Base-by-base conservation (phyloP, 2,329 filamentous ascomycete genomes). In the Colletotrichum liriopes region DNA sequence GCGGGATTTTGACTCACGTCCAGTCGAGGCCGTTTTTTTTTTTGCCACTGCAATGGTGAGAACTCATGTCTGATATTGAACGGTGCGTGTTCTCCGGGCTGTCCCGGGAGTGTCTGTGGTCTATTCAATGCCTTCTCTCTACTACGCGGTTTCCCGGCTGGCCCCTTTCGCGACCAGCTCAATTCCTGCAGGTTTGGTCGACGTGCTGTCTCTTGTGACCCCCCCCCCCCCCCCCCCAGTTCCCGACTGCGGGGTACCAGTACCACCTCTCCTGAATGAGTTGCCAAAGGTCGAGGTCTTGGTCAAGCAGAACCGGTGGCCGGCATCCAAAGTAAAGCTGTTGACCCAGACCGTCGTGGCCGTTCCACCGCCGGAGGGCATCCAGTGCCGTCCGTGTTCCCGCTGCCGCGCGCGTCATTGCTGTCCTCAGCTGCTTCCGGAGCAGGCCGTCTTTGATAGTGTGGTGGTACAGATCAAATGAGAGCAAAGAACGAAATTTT, bases 391-490 rank as follows among this genome's bases (percentile, higher is more conserved):
- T 61, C n/a, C 52, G 7, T 45, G 26, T 35, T 52, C 2, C 37
- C 23, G 51, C 49, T 14, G 37, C 47, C 16, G 58, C 26, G 11
- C 41, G 52, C 41, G 59, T 65, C 60, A 35, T 49, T 70, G 45
- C 39, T 72, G 54, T 51, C 59, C 66, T 41, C 47, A n/a, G 66
- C 52, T 43, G 54, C 66, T 70, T 3, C 59, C 70, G 39, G 66
- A 63, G 60, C 55, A 45, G n/a, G 55, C 55, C 61, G 29, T 71
- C 47, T 62, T 55, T 62, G 32, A 43, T 61, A 37, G n/a, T 37
- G 20, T 39, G 67, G 47, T 73, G 67, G 41, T 73, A 71, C 71
- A 71, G 35, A 47, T 65, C 61, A 61, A 43, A 56, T 59, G 74
- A 71, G 72, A 67, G 58, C 65, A 51, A 67, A 52, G 51, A 63